These are phyloP conservation scores for slime mould (Dictyostelium discoideum) DNA, from an alignment of 78 protist genomes.

Conservation along the genomic window DNA sequence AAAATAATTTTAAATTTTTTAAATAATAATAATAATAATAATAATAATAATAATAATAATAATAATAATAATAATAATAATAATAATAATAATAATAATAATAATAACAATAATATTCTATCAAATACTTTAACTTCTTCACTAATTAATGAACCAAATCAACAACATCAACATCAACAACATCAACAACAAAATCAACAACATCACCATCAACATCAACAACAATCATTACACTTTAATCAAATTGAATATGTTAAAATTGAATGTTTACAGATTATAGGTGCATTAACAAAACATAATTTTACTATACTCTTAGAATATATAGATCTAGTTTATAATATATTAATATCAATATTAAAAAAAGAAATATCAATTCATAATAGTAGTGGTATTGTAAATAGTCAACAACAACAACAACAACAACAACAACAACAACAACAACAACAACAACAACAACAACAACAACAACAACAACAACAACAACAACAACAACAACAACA, in stretches of 20 bases:
- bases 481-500: neutral
- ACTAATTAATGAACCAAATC: slow-evolving; percentile 1
- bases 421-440: neutral
- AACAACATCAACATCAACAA: neutral
- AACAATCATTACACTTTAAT: neutral
- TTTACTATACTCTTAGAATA: slow-evolving; percentile 12
- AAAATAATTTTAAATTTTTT: neutral
- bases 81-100: too few species aligned
- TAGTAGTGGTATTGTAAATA: neutral
- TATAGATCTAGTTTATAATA: neutral
- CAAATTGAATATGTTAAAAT: slow-evolving; percentile 27
- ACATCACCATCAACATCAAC: neutral
- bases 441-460: neutral
- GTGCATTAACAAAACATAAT: slow-evolving; percentile 45
- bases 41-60: neutral
- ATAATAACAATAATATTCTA: too few species aligned
- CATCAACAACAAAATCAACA: neutral
- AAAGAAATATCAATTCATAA: slow-evolving; percentile 1
- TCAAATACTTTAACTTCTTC: neutral
- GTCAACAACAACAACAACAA: neutral
- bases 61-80: too few species aligned
- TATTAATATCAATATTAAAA: slow-evolving; percentile 5
- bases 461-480: neutral
- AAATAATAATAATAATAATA: neutral
- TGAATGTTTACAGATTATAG: slow-evolving; percentile 27